Percentiles rank a stretch among this genome's conserved stretches.
Conservation (phyloP, 2,329 filamentous ascomycete species). For the Cytospora leucostoma region DNA sequence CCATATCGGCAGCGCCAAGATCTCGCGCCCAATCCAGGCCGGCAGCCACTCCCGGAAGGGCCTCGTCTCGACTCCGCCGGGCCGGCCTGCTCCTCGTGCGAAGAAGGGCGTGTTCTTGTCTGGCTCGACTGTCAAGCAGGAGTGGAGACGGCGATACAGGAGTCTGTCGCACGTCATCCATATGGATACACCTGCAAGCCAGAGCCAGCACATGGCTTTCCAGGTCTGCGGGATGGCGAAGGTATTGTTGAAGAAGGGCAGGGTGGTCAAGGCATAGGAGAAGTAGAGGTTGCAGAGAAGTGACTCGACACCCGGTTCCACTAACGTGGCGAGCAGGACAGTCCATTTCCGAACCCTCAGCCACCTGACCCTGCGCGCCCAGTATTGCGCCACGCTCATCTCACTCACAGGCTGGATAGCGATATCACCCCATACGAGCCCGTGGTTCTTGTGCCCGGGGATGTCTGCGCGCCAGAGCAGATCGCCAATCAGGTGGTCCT, state of each 20-base stretch:
- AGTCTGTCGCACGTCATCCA: constrained; percentile 80
- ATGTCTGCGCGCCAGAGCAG: constrained; percentile 76
- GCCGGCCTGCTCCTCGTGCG: constrained; percentile 50
- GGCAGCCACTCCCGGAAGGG: constrained; percentile 70
- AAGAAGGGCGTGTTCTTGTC: constrained; percentile 76
- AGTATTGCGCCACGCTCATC: constrained; percentile 77
- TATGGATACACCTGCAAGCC: constrained; percentile 61
- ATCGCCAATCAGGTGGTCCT: constrained; percentile 95
- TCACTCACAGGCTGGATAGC: constrained; percentile 86
- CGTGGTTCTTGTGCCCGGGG: constrained; percentile 74
- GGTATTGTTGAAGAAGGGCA: constrained; percentile 61
- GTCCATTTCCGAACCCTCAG: constrained; percentile 93
- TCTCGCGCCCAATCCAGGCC: constrained; percentile 84
- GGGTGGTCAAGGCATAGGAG: constrained; percentile 73
- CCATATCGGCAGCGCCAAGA: constrained; percentile 87
- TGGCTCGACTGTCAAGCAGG: constrained; percentile 67
- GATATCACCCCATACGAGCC: constrained; percentile 79
- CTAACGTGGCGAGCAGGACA: constrained; percentile 81
- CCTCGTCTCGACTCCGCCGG: constrained; percentile 49
- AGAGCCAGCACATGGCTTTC: constrained; percentile 64
- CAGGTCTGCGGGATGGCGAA: constrained; percentile 65
- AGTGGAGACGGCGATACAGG: constrained; percentile 74
- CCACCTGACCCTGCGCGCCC: constrained; percentile 83
- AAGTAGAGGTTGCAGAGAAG: constrained; percentile 81
- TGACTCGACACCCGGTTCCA: constrained; percentile 90